These are phyloP conservation scores for Acacia confusa DNA, from an alignment of 306 rosid species.

Conservation along the genomic window DNA sequence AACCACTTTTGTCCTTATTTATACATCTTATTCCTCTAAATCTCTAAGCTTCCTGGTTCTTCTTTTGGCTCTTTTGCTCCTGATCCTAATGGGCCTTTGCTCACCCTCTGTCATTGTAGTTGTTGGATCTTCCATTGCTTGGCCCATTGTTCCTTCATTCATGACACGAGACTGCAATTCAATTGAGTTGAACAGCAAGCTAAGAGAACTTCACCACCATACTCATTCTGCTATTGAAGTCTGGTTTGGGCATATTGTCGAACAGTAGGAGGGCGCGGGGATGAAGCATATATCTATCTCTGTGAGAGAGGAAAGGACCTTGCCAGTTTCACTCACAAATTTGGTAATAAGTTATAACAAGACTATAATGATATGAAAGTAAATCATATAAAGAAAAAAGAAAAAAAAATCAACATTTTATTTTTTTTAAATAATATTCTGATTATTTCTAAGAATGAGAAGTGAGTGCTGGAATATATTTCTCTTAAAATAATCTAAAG, in stretches of 20 bases:
- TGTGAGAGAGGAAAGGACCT: background rate
- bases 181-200: no score
- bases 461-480: background rate
- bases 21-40: no score
- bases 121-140: no score
- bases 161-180: no score
- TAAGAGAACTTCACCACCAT: no score
- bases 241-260: conserved; percentile 61
- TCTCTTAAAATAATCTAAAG: background rate
- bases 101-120: no score
- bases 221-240: conserved; percentile 51
- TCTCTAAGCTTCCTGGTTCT: no score
- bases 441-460: background rate
- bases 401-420: background rate
- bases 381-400: background rate
- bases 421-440: background rate
- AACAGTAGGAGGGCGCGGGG: conserved; percentile 51
- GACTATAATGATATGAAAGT: background rate
- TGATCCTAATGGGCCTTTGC: no score
- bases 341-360: background rate
- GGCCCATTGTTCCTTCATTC: no score
- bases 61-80: no score
- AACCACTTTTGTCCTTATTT: no score
- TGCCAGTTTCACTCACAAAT: conserved; percentile 27
- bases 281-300: no score